These are phyloP conservation scores for Amaranthus tricolor DNA, from an alignment of 179 eudicot genomes.

Conservation along the genomic window DNA sequence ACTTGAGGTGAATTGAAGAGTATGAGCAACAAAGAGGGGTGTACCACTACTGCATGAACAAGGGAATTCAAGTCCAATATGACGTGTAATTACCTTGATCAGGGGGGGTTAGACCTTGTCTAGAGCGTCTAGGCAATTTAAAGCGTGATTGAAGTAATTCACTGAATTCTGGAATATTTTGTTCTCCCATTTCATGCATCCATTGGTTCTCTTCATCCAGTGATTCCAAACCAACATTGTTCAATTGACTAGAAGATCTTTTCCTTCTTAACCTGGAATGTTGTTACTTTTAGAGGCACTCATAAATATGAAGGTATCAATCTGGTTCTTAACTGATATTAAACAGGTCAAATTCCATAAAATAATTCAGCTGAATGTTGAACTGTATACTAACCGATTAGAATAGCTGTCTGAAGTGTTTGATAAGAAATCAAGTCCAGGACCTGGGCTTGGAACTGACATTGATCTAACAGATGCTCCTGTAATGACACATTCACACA, in stretches of 20 bases:
- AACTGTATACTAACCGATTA: constrained; percentile 52
- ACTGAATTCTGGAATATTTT: constrained; percentile 22
- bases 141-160: constrained; percentile 40
- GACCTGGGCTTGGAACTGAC: constrained; percentile 59
- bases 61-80: constrained; percentile 2
- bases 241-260: constrained; percentile 58
- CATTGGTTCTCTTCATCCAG: constrained; percentile 64
- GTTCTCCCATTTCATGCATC: constrained; percentile 36
- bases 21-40: too few species aligned
- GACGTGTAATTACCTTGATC: constrained; percentile 45
- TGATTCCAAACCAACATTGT: constrained; percentile 56
- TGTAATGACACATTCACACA: constrained; percentile 33
- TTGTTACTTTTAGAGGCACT: background rate
- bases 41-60: background rate
- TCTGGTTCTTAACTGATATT: background rate
- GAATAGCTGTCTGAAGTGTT: constrained; percentile 55
- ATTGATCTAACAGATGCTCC: constrained; percentile 52
- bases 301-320: background rate
- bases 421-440: constrained; percentile 42
- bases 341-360: background rate
- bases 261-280: constrained; percentile 49
- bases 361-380: background rate
- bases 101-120: constrained; percentile 47
- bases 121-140: constrained; percentile 50
- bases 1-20: too few species aligned